Evolutionary conservation across 768 basidiomycete species (phyloP).

Genomic region (Calocybe indica): DNA sequence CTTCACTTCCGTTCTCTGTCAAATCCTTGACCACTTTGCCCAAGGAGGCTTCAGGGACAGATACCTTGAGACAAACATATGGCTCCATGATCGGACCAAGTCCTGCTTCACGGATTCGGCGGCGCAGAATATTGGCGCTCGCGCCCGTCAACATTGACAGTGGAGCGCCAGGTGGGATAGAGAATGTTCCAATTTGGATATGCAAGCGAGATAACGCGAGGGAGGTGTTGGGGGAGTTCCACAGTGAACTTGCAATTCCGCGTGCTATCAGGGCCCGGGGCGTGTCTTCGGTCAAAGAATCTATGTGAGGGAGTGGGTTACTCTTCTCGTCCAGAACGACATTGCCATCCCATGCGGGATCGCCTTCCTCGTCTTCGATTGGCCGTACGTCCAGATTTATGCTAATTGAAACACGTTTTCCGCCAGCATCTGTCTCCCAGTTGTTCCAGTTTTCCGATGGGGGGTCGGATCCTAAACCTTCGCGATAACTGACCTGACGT

Average conservation of each 20-base stretch:
- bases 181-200: slow-evolving; percentile 45
- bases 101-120: slow-evolving; percentile 53
- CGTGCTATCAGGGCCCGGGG: slow-evolving; percentile 52
- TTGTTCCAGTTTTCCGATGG: slow-evolving; percentile 28
- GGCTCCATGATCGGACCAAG: slow-evolving; percentile 78
- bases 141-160: slow-evolving; percentile 61
- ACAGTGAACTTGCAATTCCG: slow-evolving; percentile 67
- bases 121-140: slow-evolving; percentile 56
- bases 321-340: slow-evolving; percentile 47
- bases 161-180: slow-evolving; percentile 33
- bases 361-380: slow-evolving; percentile 51
- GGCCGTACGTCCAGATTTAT: slow-evolving; percentile 53
- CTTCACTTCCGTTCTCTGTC: slow-evolving; percentile 78
- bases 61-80: slow-evolving; percentile 63
- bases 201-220: slow-evolving; percentile 62
- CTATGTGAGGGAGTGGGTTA: slow-evolving; percentile 40
- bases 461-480: slow-evolving; percentile 36
- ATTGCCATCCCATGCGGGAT: slow-evolving; percentile 75
- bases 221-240: slow-evolving; percentile 73
- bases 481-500: slow-evolving; percentile 78
- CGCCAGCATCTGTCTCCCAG: slow-evolving; percentile 63
- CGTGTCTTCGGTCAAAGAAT: slow-evolving; percentile 44
- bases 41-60: slow-evolving; percentile 58
- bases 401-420: slow-evolving; percentile 43
- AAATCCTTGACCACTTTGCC: slow-evolving; percentile 81